These are phyloP conservation scores for Candida palmyrensis DNA, from an alignment of 805 yeast genomes.

Conservation along the genomic window DNA sequence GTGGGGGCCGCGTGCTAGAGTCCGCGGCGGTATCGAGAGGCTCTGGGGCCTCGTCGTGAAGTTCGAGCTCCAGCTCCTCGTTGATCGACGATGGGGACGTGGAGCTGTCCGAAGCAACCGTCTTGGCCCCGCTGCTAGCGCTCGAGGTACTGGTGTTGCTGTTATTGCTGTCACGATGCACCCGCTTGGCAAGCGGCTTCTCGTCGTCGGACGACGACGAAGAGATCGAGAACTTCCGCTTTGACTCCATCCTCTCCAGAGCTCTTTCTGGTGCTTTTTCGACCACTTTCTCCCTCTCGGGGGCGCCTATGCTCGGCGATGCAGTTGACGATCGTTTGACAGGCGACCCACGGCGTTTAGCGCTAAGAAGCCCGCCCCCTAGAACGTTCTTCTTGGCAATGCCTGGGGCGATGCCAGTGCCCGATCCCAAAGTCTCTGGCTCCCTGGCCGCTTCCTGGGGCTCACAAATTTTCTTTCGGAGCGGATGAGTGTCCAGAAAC, in stretches of 20 bases:
- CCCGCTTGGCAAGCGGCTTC: constrained; percentile 1
- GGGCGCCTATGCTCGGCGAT: neutral
- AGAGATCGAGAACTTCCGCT: constrained; percentile 1
- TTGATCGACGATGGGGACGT: constrained; percentile 36
- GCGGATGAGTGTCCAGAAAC: constrained; percentile 39
- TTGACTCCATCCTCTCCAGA: too few relatives aligned
- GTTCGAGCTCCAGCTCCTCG: constrained; percentile 14
- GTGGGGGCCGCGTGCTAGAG: neutral
- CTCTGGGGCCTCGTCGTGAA: too few relatives aligned
- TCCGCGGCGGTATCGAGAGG: neutral
- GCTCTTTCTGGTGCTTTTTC: too few relatives aligned
- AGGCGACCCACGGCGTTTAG: constrained; percentile 1
- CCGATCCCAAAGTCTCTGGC: neutral
- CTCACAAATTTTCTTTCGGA: constrained; percentile 27
- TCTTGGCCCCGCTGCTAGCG: neutral
- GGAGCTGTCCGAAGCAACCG: constrained; percentile 7
- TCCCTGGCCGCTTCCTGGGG: constrained; percentile 4
- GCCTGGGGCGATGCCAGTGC: constrained; percentile 1
- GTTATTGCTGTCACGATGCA: constrained; percentile 11
- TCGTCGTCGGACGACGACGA: constrained; percentile 7
- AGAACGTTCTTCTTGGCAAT: constrained; percentile 7
- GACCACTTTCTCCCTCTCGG: neutral
- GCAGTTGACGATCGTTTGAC: constrained; percentile 1
- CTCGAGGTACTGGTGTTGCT: neutral
- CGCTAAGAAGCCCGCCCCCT: constrained; percentile 17